Percentiles rank a stretch among this genome's conserved stretches.
phyloP scores from a whole-genome alignment of 495 filamentous ascomycete species.

The Bacidia gigantensis region DNA sequence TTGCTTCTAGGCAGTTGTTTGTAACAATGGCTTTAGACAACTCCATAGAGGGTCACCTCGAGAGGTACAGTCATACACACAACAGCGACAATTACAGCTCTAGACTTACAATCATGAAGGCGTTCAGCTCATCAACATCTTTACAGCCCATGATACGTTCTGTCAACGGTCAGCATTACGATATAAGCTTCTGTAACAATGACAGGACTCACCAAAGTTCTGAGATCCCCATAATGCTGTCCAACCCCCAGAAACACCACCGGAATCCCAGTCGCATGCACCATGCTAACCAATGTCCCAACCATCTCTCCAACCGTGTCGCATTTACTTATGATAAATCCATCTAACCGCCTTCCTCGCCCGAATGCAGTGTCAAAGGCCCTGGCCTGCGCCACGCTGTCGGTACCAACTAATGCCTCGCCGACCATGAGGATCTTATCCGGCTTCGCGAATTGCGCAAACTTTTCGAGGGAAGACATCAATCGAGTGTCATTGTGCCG shows the following conservation, averaged over 20 bases:
- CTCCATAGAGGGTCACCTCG: too few relatives aligned
- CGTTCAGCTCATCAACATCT: constrained; percentile 13
- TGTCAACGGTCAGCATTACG: background rate
- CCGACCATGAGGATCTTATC: constrained; percentile 99
- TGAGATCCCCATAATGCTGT: constrained; percentile 91
- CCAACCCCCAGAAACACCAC: constrained; percentile 90
- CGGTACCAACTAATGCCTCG: constrained; percentile 88
- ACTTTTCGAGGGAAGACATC: constrained; percentile 93
- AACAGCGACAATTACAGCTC: too few relatives aligned
- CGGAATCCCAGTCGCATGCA: constrained; percentile 91
- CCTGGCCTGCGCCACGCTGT: constrained; percentile 84
- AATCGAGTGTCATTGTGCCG: constrained; percentile 90
- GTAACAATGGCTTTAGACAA: too few relatives aligned
- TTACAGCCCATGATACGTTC: constrained; percentile 9
- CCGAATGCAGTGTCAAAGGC: constrained; percentile 95
- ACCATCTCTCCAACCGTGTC: constrained; percentile 99
- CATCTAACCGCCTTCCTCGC: constrained; percentile 62
- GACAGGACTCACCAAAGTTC: constrained; percentile 57
- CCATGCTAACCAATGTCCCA: constrained; percentile 90
- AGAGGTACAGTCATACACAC: too few relatives aligned
- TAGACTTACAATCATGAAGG: too few relatives aligned
- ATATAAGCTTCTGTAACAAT: background rate
- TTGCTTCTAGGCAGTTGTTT: too few relatives aligned
- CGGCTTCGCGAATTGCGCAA: constrained; percentile 85
- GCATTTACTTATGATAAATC: constrained; percentile 96